A percentile compares a stretch with the other conserved stretches of the same genome.
Conservation (phyloP, 179 eudicot genomes). For the Beta lomatogona region DNA sequence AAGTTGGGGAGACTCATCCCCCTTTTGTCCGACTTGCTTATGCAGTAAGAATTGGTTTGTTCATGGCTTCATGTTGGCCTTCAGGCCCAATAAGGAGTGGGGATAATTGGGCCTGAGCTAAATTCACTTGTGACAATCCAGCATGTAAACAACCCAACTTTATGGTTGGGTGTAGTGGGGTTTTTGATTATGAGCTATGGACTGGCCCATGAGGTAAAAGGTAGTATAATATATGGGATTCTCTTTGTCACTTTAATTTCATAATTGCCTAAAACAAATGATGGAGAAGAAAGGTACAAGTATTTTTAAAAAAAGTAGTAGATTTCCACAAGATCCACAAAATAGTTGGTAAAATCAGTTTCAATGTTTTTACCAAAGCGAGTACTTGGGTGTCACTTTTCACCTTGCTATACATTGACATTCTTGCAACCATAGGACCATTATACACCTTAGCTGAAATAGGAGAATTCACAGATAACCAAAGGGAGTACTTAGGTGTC, state of each 20-base stretch:
- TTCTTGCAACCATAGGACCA: no score
- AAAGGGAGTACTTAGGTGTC: conserved; percentile 25
- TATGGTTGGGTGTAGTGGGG: conserved; percentile 61
- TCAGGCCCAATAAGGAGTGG: conserved; percentile 61
- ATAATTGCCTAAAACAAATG: conserved; percentile 26
- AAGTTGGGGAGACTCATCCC: no score
- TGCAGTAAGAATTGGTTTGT: no score
- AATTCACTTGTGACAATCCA: conserved; percentile 47
- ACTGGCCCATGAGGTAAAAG: conserved; percentile 54
- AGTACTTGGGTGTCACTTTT: no score
- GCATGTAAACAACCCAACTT: conserved; percentile 56
- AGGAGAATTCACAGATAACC: no score
- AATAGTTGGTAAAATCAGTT: conserved; percentile 27
- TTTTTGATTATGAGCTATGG: conserved; percentile 57
- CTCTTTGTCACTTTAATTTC: conserved; percentile 29
- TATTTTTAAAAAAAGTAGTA: conserved; percentile 19
- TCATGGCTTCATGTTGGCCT: conserved; percentile 56
- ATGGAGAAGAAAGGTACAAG: conserved; percentile 26
- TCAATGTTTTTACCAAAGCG: conserved; percentile 16
- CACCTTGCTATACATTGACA: no score
- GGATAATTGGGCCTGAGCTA: conserved; percentile 61
- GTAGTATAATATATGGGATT: conserved; percentile 46
- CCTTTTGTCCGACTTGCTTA: no score
- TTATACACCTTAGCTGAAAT: no score
- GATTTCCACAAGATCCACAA: conserved; percentile 32